These are phyloP conservation scores for Amphichorda felina DNA, from an alignment of 2,329 filamentous ascomycete genomes.

Conservation along the genomic window DNA sequence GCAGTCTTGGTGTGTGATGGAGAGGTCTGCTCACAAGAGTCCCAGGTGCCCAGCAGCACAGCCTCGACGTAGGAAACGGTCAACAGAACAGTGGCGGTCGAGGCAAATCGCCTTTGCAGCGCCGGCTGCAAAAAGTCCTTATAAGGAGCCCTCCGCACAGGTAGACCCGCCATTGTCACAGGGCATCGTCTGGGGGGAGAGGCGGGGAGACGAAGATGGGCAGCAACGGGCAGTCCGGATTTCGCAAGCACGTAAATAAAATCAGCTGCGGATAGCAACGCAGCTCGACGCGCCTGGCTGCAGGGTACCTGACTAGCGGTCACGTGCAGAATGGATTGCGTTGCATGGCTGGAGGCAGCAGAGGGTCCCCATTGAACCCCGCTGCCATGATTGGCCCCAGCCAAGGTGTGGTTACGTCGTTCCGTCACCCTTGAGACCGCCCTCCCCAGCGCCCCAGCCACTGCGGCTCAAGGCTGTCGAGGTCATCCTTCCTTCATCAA, in stretches of 20 bases:
- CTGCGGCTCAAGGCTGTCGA: too few relatives aligned
- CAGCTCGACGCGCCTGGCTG: background rate
- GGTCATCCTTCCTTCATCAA: too few relatives aligned
- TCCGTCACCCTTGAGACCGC: background rate
- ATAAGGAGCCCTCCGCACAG: slow-evolving; percentile 52
- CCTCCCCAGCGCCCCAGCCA: background rate
- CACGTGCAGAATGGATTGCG: too few relatives aligned
- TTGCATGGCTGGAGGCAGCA: too few relatives aligned
- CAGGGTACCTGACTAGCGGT: too few relatives aligned
- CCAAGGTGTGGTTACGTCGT: background rate
- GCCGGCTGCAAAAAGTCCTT: slow-evolving; percentile 86
- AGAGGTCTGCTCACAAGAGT: slow-evolving; percentile 46
- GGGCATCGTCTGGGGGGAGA: slow-evolving; percentile 28
- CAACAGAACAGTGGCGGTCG: slow-evolving; percentile 59
- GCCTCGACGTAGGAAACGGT: slow-evolving; percentile 63
- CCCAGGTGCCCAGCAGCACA: slow-evolving; percentile 56
- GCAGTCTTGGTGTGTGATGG: background rate
- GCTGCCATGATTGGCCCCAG: background rate
- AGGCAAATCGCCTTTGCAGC: slow-evolving; percentile 76
- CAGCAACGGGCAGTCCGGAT: background rate
- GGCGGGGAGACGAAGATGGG: background rate
- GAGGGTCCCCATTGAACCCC: too few relatives aligned
- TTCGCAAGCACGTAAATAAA: slow-evolving; percentile 2
- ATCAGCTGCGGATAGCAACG: background rate
- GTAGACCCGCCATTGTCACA: slow-evolving; percentile 37